These are phyloP conservation scores for Yamadazyma scolyti DNA, from an alignment of 805 yeast species.

Conservation along the genomic window DNA sequence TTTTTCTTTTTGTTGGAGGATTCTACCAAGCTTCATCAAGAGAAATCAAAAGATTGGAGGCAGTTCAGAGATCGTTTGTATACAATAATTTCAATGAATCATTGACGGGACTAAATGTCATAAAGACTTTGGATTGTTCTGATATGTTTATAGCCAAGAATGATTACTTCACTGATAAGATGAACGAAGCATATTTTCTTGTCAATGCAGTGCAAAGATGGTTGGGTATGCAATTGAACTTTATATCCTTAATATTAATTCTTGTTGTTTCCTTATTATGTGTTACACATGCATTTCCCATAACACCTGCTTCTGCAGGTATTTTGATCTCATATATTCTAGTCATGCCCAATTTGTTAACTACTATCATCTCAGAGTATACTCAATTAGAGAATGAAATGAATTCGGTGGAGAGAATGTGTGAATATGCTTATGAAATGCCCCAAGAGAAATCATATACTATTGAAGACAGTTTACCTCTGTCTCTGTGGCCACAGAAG, in stretches of 20 bases:
- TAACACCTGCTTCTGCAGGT: constrained; percentile 34
- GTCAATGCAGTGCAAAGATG: constrained; percentile 38
- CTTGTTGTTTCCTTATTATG: constrained; percentile 28
- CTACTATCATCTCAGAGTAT: constrained; percentile 28
- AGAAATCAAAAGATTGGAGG: constrained; percentile 38
- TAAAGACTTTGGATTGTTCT: constrained; percentile 28
- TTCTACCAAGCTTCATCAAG: constrained; percentile 37
- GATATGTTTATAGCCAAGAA: constrained; percentile 23
- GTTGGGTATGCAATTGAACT: constrained; percentile 30
- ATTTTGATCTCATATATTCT: constrained; percentile 31
- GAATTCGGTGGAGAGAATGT: constrained; percentile 38
- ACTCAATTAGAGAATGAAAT: constrained; percentile 39
- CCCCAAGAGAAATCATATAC: constrained; percentile 66
- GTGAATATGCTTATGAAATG: constrained; percentile 48
- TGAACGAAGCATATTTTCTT: constrained; percentile 35
- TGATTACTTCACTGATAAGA: constrained; percentile 20
- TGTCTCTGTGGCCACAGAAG: constrained; percentile 45
- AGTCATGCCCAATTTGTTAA: constrained; percentile 32
- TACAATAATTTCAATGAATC: constrained; percentile 37
- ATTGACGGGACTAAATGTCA: constrained; percentile 33
- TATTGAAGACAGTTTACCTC: constrained; percentile 38
- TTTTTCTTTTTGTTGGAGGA: constrained; percentile 25
- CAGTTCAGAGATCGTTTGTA: constrained; percentile 35
- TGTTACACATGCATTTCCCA: constrained; percentile 29
- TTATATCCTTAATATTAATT: constrained; percentile 26